phyloP scores from a whole-genome alignment of 345 rosid species.

The Citrus reticulata region DNA sequence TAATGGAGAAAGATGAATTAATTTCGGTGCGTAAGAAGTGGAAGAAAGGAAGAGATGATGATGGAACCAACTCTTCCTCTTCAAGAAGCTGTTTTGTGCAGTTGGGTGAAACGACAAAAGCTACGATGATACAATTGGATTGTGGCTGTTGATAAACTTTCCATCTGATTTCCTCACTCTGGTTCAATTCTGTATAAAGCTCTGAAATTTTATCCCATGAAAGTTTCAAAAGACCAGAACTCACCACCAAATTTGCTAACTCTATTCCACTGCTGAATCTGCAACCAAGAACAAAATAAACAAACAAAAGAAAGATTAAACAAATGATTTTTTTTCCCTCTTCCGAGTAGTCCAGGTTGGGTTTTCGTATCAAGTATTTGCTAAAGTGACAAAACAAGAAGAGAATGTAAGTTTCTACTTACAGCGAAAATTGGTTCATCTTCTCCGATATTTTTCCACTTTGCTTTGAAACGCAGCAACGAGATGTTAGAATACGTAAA shows the following conservation, averaged over 20 bases:
- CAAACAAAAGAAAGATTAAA: not conserved
- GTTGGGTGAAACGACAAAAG: slow-evolving; percentile 35
- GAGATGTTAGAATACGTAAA: not conserved
- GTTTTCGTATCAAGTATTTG: not conserved
- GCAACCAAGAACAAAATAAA: slow-evolving; percentile 7
- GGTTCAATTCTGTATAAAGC: slow-evolving; percentile 13
- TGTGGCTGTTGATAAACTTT: slow-evolving; percentile 2
- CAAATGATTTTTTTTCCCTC: not conserved
- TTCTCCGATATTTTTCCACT: not conserved
- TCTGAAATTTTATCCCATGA: slow-evolving; percentile 37
- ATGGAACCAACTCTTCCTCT: slow-evolving; percentile 24
- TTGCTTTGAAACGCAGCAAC: not conserved
- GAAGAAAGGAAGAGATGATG: slow-evolving; percentile 23
- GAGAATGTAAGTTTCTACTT: not conserved
- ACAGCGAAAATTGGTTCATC: slow-evolving; percentile 17
- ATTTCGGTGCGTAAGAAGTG: slow-evolving; percentile 40
- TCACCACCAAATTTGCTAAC: slow-evolving; percentile 43
- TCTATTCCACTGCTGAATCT: slow-evolving; percentile 35
- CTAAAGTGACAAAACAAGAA: not conserved
- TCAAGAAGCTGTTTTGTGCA: slow-evolving; percentile 10
- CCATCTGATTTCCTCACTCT: slow-evolving; percentile 13
- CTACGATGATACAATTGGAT: slow-evolving; percentile 21
- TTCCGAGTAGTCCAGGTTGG: not conserved
- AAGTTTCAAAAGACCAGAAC: slow-evolving; percentile 38
- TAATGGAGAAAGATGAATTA: slow-evolving; percentile 35